Conservation (phyloP, 2,329 filamentous ascomycete genomes). For the Fusarium hainanense region DNA sequence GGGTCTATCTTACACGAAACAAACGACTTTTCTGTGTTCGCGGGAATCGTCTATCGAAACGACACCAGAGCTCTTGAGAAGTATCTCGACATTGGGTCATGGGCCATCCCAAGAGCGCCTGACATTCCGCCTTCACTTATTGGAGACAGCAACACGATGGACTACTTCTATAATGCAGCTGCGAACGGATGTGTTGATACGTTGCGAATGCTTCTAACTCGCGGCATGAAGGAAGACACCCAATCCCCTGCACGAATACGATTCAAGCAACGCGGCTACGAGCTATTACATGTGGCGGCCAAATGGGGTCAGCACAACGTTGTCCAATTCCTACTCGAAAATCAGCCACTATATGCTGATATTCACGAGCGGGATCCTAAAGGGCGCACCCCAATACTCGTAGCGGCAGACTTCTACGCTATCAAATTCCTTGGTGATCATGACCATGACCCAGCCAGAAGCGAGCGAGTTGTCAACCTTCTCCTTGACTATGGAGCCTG, state of each 20-base stretch:
- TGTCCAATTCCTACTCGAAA: not conserved
- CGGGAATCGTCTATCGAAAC: too few species aligned
- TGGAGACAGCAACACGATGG: not conserved
- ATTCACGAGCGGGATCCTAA: not conserved
- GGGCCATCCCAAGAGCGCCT: not conserved
- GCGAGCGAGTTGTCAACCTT: not conserved
- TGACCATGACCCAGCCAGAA: rapidly evolving
- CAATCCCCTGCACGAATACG: rapidly evolving
- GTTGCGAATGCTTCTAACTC: not conserved
- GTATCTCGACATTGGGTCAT: not conserved
- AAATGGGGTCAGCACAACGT: not conserved
- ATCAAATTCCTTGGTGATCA: too few species aligned
- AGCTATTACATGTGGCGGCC: not conserved
- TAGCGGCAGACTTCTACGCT: rapidly evolving
- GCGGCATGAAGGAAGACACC: rapidly evolving
- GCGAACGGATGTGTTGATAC: rapidly evolving
- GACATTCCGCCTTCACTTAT: not conserved
- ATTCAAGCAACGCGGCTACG: not conserved
- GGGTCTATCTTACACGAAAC: too few species aligned
- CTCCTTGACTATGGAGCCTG: not conserved
- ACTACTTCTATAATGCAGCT: not conserved
- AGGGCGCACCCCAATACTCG: not conserved
- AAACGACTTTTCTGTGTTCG: too few species aligned
- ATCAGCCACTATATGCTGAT: not conserved
- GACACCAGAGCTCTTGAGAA: not conserved